phyloP scores from a whole-genome alignment of 331 rosid species.

The Spiraea crenata region DNA sequence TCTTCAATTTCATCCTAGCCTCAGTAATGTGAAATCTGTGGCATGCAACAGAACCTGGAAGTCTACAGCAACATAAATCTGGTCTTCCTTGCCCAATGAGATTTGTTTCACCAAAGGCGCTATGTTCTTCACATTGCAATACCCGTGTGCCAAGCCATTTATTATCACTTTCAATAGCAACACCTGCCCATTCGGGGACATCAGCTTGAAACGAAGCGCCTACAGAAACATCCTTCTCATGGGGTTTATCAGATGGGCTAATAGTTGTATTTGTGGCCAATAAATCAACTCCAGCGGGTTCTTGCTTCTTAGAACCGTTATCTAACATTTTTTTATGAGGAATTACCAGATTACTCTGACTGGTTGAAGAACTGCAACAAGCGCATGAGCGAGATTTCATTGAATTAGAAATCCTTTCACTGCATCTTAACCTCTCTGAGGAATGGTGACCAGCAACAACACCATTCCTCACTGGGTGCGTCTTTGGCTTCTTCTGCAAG shows the following conservation, averaged over 20 bases:
- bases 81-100: conserved; percentile 50
- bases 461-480: conserved; percentile 78
- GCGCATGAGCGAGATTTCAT: conserved; percentile 42
- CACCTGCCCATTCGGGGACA: conserved; percentile 78
- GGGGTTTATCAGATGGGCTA: conserved; percentile 22
- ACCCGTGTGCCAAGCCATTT: conserved; percentile 72
- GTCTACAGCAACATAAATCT: conserved; percentile 51
- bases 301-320: conserved; percentile 32
- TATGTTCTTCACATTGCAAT: conserved; percentile 20
- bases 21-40: conserved; percentile 83
- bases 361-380: conserved; percentile 47
- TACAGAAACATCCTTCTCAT: conserved; percentile 40
- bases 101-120: conserved; percentile 14
- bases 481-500: conserved; percentile 81
- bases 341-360: conserved; percentile 24
- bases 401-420: conserved; percentile 42
- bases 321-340: conserved; percentile 33
- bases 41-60: conserved; percentile 72
- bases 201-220: conserved; percentile 72
- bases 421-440: conserved; percentile 48
- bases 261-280: conserved; percentile 6
- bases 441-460: conserved; percentile 31
- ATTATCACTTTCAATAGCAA: conserved; percentile 51
- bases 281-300: conserved; percentile 22
- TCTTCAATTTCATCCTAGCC: conserved; percentile 68